A percentile compares a stretch with the other conserved stretches of the same genome.
Conservation (phyloP, 176 grass and related monocot species). For the Thalia dealbata region DNA sequence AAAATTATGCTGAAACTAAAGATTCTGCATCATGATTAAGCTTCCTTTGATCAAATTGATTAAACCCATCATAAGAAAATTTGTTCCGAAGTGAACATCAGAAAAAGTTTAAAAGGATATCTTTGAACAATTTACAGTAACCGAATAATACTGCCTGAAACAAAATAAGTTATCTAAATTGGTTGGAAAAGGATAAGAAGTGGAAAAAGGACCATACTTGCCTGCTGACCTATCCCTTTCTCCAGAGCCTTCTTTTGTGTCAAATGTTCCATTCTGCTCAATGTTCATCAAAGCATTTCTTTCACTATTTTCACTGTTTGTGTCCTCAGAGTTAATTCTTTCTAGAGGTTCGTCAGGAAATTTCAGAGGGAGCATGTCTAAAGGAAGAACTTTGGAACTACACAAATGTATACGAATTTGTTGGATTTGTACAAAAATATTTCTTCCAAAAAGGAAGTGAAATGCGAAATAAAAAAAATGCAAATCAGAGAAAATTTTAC, state of each 20-base stretch:
- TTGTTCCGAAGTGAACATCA: neutral
- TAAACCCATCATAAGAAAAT: neutral
- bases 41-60: neutral
- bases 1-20: neutral
- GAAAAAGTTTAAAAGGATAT: neutral
- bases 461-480: neutral
- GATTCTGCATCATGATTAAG: neutral
- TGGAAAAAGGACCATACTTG: conserved; percentile 31
- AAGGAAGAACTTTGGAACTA: conserved; percentile 42
- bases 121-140: neutral
- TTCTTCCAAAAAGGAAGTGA: neutral
- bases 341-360: conserved; percentile 26
- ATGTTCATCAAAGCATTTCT: conserved; percentile 28
- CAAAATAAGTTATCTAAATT: neutral
- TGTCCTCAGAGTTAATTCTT: conserved; percentile 27
- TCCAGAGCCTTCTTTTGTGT: conserved; percentile 19
- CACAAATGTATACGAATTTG: conserved; percentile 14
- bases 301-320: conserved; percentile 36
- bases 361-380: conserved; percentile 32
- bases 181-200: neutral
- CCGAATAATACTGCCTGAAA: conserved; percentile 3
- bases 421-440: neutral
- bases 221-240: conserved; percentile 61
- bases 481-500: neutral
- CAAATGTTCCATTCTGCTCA: conserved; percentile 43